phyloP scores from a whole-genome alignment of 768 basidiomycete genomes.

The Tubosaeta sp. region DNA sequence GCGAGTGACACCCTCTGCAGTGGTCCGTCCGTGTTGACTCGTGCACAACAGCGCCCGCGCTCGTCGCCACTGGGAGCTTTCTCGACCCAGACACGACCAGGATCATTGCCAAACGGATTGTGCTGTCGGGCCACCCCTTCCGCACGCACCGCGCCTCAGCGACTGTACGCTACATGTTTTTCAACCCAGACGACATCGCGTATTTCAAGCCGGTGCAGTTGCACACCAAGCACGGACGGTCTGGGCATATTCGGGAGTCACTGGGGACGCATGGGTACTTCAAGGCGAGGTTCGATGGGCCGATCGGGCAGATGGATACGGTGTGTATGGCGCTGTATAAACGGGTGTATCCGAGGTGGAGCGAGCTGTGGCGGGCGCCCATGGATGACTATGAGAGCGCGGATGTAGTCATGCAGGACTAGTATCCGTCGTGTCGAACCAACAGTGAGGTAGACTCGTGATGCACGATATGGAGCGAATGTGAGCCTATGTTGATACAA shows the following conservation, averaged over 20 bases:
- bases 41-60: conserved; percentile 53
- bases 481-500: too few species aligned
- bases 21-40: not conserved
- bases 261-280: conserved; percentile 97
- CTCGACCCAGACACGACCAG: conserved; percentile 87
- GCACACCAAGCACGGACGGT: conserved; percentile 85
- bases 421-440: not conserved
- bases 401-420: conserved; percentile 28
- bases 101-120: conserved; percentile 87
- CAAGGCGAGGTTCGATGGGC: conserved; percentile 94
- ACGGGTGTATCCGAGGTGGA: conserved; percentile 89
- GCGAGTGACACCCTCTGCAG: conserved; percentile 32
- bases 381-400: not conserved
- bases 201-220: conserved; percentile 95
- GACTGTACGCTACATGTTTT: conserved; percentile 98
- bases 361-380: conserved; percentile 44
- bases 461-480: too few species aligned
- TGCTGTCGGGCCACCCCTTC: conserved; percentile 94
- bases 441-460: not conserved
- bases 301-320: conserved; percentile 94
- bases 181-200: conserved; percentile 86
- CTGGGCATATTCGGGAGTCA: conserved; percentile 86
- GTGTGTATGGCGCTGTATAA: conserved; percentile 96
- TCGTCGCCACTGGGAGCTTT: conserved; percentile 89
- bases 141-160: conserved; percentile 97